Base-by-base conservation (phyloP, 1,139 yeast species). In the Yamadazyma friedrichii region DNA sequence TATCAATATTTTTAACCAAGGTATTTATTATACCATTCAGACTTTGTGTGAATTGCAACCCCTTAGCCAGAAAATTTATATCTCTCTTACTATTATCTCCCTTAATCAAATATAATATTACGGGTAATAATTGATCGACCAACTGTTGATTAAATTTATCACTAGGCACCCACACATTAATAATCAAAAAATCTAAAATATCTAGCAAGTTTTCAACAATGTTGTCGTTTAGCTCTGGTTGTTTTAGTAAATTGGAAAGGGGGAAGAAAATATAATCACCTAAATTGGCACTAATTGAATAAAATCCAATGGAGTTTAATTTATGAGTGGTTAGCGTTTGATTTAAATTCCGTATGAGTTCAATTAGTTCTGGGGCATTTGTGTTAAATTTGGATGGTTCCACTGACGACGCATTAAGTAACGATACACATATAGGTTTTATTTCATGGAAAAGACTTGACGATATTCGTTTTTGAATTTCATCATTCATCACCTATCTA, bases 181-280 rank as follows among this genome's bases (percentile, higher is more conserved):
- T 41, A 4, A 62, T 47, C 27, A 71, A 56, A 40, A 62, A 64
- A 2, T 58, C 57, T 5, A 70, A 37, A 6, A 70, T 59, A 4
- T 52, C 49, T 24, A 70, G 51, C 4, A 70, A 47, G 36, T 59
- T 53, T 12, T 46, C 48, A 2, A 54, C 49, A 2, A 58, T 53
- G 1, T 45, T 26, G 24, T 55, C 62, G 20, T 48, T 49, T 17
- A 70, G 51, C 5, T 35, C 36, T 5, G 60, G 52, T 31, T 59
- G 64, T 45, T 66, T 65, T 26, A 71, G 48, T 30, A 70, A 44
- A 33, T 53, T 56, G 2, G 76, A 62, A 12, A 71, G 41, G 1
- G 77, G 77, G 41, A 61, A 69, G 48, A 71, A 71, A 3, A 71
- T 53, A 44, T 71, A 71, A 50, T 71, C 76, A 0, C 74, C 75